A percentile compares a stretch with the other conserved stretches of the same genome.
Evolutionary conservation across 306 rosid genomes (phyloP).

Genomic region (Trichosanthes truncata): DNA sequence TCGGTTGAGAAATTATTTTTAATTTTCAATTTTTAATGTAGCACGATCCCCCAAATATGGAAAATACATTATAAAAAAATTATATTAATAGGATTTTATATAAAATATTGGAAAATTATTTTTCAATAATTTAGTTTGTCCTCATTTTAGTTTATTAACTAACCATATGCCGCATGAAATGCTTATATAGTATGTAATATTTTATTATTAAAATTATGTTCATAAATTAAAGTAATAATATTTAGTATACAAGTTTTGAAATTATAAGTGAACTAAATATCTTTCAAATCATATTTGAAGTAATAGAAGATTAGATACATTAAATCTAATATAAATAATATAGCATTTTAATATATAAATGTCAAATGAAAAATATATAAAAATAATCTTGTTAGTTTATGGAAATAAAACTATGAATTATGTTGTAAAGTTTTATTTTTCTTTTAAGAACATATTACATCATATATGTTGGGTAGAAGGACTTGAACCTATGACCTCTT

Average conservation of each 20-base stretch:
- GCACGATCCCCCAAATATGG: slow-evolving; percentile 11
- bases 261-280: neutral
- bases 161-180: neutral
- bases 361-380: neutral
- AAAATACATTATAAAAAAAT: neutral
- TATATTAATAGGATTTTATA: neutral
- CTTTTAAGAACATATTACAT: no score
- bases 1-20: neutral
- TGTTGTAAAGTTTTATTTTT: no score
- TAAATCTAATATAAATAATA: neutral
- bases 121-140: neutral
- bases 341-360: no score
- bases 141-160: neutral
- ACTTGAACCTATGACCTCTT: no score
- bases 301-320: neutral
- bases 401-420: neutral
- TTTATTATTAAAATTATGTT: neutral
- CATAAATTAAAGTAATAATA: neutral
- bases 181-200: neutral
- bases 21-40: neutral
- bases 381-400: no score
- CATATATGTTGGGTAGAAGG: no score
- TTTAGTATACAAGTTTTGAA: neutral
- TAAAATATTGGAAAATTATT: neutral
- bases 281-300: neutral